Evolutionary conservation across 2,329 filamentous ascomycete species (phyloP), one percentile per base, ranked within the genome.

Genomic region (Hymenotorrendiella dingleyae): DNA sequence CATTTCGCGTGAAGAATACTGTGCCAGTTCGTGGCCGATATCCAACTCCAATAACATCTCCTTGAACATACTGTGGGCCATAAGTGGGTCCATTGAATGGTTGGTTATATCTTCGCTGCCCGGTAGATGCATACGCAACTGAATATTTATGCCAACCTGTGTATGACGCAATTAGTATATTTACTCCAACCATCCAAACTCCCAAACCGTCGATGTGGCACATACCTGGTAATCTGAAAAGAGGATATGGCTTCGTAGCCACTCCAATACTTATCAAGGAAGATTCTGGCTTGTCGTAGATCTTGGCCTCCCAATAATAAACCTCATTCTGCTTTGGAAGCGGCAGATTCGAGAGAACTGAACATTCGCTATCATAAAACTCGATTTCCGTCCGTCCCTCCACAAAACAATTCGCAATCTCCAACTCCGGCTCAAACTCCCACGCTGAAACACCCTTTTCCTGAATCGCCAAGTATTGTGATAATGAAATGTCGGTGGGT

Each of bases 381-480:
- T 98, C 93, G 51, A 98, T 95, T 65, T 98, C 93, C 9, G 93
- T 98, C 53, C 93, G 80, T 29, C 72, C 91, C 67, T 98, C 91
- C 51, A 98, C 93, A 62, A 98, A 98, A 66, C 93, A 98, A 66
- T 97, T 97, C 54, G 93, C 93, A 54, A 97, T 96, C 66, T 98
- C 93, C 26, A 97, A 70, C 65, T 98, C 93, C n/a, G 93, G 93
- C 64, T 97, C 93, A 59, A 98, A 98, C 64, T 98, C 93, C 93
- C 93, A 98, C 6, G 93, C 93, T 4, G 93, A 95, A n/a, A 98
- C 91, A 38, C 93, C 93, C 66, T 98, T 98, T 70, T 98, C 93
- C 69, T 98, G 93, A 54, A 98, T 98, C 30, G 93, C 93, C 46
- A 98, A 76, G 63, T 95, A 97, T 64, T 98, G 93, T 26, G 93